A percentile compares a stretch with the other conserved stretches of the same genome.
Conservation (phyloP, 108 stramenopile genomes). For the Nitzschia palea region DNA sequence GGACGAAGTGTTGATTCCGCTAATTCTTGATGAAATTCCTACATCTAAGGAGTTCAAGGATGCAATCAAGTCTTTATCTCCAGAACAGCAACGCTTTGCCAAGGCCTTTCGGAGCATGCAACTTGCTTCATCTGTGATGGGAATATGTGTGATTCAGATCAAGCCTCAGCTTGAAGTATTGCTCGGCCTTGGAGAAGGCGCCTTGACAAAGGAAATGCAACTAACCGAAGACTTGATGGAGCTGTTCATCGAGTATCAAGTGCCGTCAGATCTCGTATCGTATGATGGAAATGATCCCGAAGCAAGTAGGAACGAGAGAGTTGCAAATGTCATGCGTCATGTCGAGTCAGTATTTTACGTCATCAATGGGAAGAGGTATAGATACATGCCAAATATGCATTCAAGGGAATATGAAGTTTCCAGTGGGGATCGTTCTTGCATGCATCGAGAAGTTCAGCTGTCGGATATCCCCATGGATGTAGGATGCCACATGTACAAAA, state of each 20-base stretch:
- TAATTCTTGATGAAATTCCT: constrained; percentile 80
- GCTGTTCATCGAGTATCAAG: constrained; percentile 86
- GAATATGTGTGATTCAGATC: constrained; percentile 75
- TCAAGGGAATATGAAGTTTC: too few relatives aligned
- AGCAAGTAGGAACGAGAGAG: constrained; percentile 45
- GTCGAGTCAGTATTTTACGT: constrained; percentile 71
- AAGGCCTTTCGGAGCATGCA: constrained; percentile 84
- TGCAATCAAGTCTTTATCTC: constrained; percentile 80
- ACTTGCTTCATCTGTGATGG: constrained; percentile 79
- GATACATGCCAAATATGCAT: too few relatives aligned
- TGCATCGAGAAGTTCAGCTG: too few relatives aligned
- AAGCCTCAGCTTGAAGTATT: constrained; percentile 88
- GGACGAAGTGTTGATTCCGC: constrained; percentile 83
- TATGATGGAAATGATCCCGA: constrained; percentile 56
- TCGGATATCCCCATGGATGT: too few relatives aligned
- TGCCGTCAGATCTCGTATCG: constrained; percentile 84
- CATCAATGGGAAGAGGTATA: too few relatives aligned
- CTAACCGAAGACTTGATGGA: constrained; percentile 83
- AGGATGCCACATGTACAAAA: too few relatives aligned
- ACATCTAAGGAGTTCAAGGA: constrained; percentile 90
- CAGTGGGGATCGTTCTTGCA: too few relatives aligned
- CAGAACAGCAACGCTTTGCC: constrained; percentile 89
- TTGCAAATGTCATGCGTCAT: constrained; percentile 59
- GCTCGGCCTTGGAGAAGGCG: constrained; percentile 60
- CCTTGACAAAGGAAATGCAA: constrained; percentile 84